Conservation (phyloP, 257 asterid genomes). For the Anisodus acutangulus region DNA sequence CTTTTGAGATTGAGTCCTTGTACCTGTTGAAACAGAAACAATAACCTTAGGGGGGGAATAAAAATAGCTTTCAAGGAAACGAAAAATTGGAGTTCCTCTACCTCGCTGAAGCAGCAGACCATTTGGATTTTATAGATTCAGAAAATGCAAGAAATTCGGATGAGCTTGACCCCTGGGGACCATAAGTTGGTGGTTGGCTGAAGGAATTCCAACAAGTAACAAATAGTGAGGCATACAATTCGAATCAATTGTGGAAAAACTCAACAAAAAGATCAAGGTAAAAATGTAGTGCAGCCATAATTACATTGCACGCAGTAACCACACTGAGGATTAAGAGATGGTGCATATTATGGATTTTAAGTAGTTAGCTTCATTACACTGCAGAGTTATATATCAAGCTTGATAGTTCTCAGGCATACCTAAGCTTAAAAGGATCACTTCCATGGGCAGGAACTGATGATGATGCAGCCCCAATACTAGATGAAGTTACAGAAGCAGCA, state of each 20-base stretch:
- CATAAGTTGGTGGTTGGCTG: constrained; percentile 42
- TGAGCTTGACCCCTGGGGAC: constrained; percentile 45
- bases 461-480: constrained; percentile 31
- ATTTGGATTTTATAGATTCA: constrained; percentile 58
- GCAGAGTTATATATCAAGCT: neutral
- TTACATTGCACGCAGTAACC: neutral
- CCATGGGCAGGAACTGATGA: constrained; percentile 29
- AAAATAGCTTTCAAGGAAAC: constrained; percentile 7
- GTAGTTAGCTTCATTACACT: neutral
- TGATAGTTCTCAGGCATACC: constrained; percentile 42
- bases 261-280: neutral
- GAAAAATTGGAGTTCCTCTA: constrained; percentile 24
- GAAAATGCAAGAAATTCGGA: constrained; percentile 65
- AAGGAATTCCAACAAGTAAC: constrained; percentile 20
- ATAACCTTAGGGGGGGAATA: neutral
- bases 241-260: neutral
- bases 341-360: neutral
- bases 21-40: constrained; percentile 46
- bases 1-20: constrained; percentile 65
- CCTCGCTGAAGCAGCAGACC: constrained; percentile 69
- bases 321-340: neutral
- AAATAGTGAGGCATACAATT: constrained; percentile 1
- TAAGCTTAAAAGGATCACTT: constrained; percentile 35
- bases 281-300: neutral
- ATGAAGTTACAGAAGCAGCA: constrained; percentile 34